Base-by-base conservation (phyloP, 768 basidiomycete species). In the Lyophyllum atratum region DNA sequence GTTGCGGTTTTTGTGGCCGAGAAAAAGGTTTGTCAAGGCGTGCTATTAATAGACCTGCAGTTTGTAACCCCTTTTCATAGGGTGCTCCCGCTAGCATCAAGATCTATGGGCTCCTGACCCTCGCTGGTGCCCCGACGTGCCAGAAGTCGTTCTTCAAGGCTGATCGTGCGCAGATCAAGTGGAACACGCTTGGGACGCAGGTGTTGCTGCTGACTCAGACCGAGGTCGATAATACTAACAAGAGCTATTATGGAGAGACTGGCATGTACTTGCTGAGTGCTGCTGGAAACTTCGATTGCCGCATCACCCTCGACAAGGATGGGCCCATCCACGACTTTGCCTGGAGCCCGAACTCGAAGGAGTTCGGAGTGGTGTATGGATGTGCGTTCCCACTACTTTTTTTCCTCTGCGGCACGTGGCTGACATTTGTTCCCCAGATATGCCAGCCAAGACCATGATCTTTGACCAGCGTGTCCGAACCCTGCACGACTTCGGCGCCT, bases 181-280 rank as follows among this genome's bases (percentile, higher is more conserved):
- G 96, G 96, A 98, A 98, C 68, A 85, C 84, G 8, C 83, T 95
- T 17, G 97, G 96, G 19, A 96, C 95, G 0, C 92, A 93, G 67
- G 90, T 95, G 1, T 78, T 99, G 54, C 82, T 98, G 58, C 74
- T 98, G 34, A 95, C 96, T 0, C 93, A 95, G 67, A 96, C 95
- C 4, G 97, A 99, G 66, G 95, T 98, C 52, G 96, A 99, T 68
- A 93, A 92, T 69, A 89, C 92, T 45, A 96, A 96, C 72, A 97
- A 92, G 83, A 95, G 89, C 66, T 99, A 99, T 72, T 99, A 98
- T 63, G 97, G 97, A 52, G 96, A 98, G 78, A 97, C 95, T 2
- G 92, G 93, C 51, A 77, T 99, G 66, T 98, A 96, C 74, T 81
- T 98, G 14, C 84, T 98, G 59, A 94, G 89, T 61, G 86, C 94